Evolutionary conservation across 306 rosid genomes (phyloP), one percentile per base, ranked within the genome.

Genomic region (Vigna reflexopilosa): DNA sequence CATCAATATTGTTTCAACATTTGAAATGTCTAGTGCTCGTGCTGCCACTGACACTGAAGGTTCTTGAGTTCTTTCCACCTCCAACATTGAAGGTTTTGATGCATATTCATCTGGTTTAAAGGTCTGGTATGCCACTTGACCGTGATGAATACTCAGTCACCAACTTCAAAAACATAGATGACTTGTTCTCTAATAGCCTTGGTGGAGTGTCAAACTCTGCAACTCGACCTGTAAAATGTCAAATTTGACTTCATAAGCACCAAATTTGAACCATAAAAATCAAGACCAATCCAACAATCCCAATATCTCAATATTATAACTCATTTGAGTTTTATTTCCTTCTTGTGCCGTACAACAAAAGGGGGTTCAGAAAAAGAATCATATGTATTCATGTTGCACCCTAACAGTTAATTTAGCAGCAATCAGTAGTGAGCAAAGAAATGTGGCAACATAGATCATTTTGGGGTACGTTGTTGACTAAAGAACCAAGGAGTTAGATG

Each of bases 131-230:
- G 83, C 93, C 93, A 77, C 84, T 89, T 62, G 95, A 91, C 72
- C 96, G 85, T 0, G 91, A 86, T 63, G 98, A 92, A 86, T 94
- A 94, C 77, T 94, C 97, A 0, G 83, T 82, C 47, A 92, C 98
- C 90, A 94, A 79, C 73, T 90, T 94, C 34, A 94, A 84, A 85
- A 94, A 92, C 97, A 94, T 94, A 63, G 96, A 94, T 50, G 98
- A 86, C 81, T 86, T 92, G 49, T 92, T 93, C 81, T 94, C 98
- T 71, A 94, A 83, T 42, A 94, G 87, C 65, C 92, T 87, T 20
- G 54, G 36, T 16, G 98, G 98, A 38, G 92, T 81, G 70, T 92
- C 96, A 70, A 85, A 94, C 85, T 94, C 98, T 45, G 96, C 88
- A 38, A 94, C 89, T 82, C 85, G 89, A 83, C 98, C 98, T 94